Evolutionary conservation across 305 asterid species (phyloP), one percentile per base, ranked within the genome.

Genomic region (Rubia balearica): DNA sequence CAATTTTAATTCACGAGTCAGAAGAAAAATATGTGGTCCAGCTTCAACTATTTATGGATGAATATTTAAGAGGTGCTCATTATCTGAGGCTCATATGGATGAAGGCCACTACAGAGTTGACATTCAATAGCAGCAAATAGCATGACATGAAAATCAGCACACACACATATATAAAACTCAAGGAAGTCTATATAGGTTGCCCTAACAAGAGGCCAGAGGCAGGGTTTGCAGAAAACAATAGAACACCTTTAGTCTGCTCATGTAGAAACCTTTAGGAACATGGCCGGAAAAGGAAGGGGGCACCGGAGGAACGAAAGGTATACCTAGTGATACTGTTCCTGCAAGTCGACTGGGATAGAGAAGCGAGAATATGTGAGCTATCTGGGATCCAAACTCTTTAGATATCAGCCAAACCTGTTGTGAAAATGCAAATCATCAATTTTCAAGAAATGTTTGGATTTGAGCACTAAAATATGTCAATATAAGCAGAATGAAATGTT

Each of bases 211-310:
- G 8, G 17, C 1, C 40, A 60, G 13, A 60, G 40, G 10, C 17
- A 22, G 2, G 17, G 64, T 57, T 22, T 22, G 38, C 64, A 59
- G 30, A 22, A 61, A 7, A 42, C 11, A 55, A 6, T 62, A 70
- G 22, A 0, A 16, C 24, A 51, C 78, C 71, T 43, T 38, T 74
- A 88, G 88, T 82, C 96, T 85, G 7, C 72, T 63, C 17, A 87
- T 61, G 70, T 91, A 91, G 81, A 86, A 81, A 36, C 97, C 97
- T 82, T 85, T 90, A 0, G 91, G 91, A 38, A 87, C 82, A 48
- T 41, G 16, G 42, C 78, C 41, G 2, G 48, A 45, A 10, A 63
- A 24, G 0, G 71, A 30, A 59, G 75, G 72, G 17, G 79, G 83
- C 1, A 45, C 69, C 8, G 90, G 88, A 21, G 84, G 86, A 77